These are phyloP conservation scores for Salix udensis DNA, from an alignment of 345 rosid genomes.

Conservation along the genomic window DNA sequence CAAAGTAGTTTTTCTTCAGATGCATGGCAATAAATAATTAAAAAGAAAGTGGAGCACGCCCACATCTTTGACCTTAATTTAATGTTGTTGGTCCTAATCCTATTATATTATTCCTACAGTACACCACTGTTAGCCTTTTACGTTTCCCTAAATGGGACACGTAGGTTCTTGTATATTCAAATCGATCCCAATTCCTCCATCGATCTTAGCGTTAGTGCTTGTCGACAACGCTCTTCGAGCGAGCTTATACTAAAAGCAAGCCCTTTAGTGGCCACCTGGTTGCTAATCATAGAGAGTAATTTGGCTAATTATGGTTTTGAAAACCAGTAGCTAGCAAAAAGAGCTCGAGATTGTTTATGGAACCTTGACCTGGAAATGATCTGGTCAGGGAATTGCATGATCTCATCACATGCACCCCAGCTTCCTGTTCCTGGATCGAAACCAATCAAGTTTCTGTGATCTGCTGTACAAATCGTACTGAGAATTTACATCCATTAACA, in stretches of 20 bases:
- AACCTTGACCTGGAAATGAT: too few species aligned
- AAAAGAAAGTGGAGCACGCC: neutral
- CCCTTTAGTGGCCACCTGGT: neutral
- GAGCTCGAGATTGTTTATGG: too few species aligned
- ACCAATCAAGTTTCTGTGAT: neutral
- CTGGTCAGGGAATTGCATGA: too few species aligned
- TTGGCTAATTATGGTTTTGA: too few species aligned
- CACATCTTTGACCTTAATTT: conserved; percentile 11
- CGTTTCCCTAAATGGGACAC: neutral
- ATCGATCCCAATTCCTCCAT: neutral
- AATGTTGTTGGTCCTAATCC: neutral
- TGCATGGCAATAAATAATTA: neutral
- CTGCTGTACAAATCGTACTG: neutral
- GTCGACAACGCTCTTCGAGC: neutral
- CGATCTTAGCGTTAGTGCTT: neutral
- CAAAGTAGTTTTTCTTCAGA: too few species aligned
- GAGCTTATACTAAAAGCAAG: too few species aligned
- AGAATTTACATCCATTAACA: neutral
- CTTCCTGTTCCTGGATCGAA: neutral
- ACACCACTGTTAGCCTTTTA: neutral
- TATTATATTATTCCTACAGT: neutral
- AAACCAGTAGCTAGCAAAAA: too few species aligned
- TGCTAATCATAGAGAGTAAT: neutral
- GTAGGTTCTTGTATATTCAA: neutral
- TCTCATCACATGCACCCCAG: too few species aligned